Conservation (phyloP, 805 yeast genomes). For the Candida pseudoglaebosa region DNA sequence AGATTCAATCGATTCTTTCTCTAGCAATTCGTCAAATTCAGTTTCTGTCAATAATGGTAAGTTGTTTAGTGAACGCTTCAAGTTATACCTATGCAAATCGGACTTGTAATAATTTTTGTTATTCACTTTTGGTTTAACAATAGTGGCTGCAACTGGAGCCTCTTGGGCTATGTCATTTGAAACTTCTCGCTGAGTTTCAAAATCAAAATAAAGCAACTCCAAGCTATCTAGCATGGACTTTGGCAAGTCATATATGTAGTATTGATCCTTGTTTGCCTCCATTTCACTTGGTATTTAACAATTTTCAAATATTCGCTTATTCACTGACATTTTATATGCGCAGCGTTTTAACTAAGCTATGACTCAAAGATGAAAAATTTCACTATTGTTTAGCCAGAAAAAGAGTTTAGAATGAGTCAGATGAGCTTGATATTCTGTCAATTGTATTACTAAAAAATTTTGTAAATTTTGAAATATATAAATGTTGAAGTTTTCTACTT, state of each 20-base stretch:
- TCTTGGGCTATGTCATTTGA: background rate
- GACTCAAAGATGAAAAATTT: background rate
- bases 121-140: background rate
- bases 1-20: slow-evolving; percentile 48
- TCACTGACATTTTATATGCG: background rate
- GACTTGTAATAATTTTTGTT: slow-evolving; percentile 46
- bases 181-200: slow-evolving; percentile 35
- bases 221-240: slow-evolving; percentile 40
- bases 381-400: background rate
- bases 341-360: background rate
- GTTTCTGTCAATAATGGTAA: slow-evolving; percentile 47
- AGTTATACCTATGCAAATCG: slow-evolving; percentile 56
- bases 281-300: no score
- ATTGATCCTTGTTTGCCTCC: slow-evolving; percentile 21
- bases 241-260: slow-evolving; percentile 49
- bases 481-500: no score
- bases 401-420: no score
- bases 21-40: slow-evolving; percentile 55
- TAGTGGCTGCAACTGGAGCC: background rate
- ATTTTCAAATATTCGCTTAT: no score
- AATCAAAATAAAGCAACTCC: slow-evolving; percentile 53
- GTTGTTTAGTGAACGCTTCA: slow-evolving; percentile 48
- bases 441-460: no score
- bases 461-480: no score
- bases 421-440: no score